A percentile compares a stretch with the other conserved stretches of the same genome.
These are phyloP conservation scores for Podospora conica DNA, from an alignment of 495 filamentous ascomycete species.

Conservation along the genomic window DNA sequence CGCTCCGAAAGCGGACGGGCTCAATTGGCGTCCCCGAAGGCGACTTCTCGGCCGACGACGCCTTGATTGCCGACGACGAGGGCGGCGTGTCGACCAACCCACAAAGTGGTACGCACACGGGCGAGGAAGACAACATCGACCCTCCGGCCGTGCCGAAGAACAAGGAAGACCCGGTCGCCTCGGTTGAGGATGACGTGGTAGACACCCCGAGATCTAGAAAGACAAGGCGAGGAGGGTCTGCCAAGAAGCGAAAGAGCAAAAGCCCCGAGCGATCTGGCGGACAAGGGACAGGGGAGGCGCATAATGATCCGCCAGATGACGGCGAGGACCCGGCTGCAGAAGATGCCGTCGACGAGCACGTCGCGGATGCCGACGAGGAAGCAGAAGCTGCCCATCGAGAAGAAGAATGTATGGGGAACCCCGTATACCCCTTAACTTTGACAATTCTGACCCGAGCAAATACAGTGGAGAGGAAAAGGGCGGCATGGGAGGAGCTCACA, in stretches of 20 bases:
- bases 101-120: constrained; percentile 36
- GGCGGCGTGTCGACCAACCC: constrained; percentile 32
- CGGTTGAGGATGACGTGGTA: constrained; percentile 23
- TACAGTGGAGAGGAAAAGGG: constrained; percentile 69
- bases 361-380: constrained; percentile 47
- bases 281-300: constrained; percentile 26
- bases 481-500: constrained; percentile 71
- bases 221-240: constrained; percentile 33
- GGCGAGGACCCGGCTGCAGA: constrained; percentile 26
- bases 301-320: constrained; percentile 19
- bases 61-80: constrained; percentile 39
- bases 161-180: constrained; percentile 22
- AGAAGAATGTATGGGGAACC: constrained; percentile 63
- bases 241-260: constrained; percentile 36
- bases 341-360: constrained; percentile 41
- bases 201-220: constrained; percentile 28
- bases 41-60: constrained; percentile 33
- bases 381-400: constrained; percentile 51
- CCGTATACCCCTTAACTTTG: neutral
- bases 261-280: constrained; percentile 25
- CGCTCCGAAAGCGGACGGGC: constrained; percentile 52
- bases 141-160: constrained; percentile 12
- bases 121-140: constrained; percentile 35
- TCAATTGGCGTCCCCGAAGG: constrained; percentile 34
- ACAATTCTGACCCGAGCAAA: constrained; percentile 33